Evolutionary conservation across 2,329 filamentous ascomycete genomes (phyloP).

Genomic region (Aureobasidium zeae): DNA sequence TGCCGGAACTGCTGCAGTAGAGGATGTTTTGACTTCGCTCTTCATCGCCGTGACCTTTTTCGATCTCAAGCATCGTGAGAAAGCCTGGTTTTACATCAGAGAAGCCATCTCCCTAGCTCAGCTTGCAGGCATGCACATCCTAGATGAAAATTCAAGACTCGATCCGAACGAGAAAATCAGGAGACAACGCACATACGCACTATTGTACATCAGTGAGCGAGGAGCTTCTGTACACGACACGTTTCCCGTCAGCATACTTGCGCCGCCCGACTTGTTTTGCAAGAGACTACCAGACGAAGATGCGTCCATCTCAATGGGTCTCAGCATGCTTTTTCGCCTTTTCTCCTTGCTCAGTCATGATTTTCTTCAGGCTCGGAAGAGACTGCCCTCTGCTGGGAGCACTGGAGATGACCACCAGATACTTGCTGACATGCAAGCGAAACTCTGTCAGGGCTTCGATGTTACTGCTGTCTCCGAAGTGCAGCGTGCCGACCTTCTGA

Average conservation of each 20-base stretch:
- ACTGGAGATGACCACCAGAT: not conserved
- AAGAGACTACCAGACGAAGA: constrained; percentile 17
- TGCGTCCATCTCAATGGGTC: constrained; percentile 13
- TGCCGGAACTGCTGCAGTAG: constrained; percentile 12
- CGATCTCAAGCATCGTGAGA: constrained; percentile 19
- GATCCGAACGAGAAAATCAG: constrained; percentile 7
- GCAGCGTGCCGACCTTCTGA: constrained; percentile 18
- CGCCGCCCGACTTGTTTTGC: constrained; percentile 5
- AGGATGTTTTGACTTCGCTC: constrained; percentile 17
- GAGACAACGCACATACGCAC: constrained; percentile 16
- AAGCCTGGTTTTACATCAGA: constrained; percentile 18
- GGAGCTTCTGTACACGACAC: constrained; percentile 18
- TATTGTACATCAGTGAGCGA: constrained; percentile 19
- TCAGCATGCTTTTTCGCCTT: constrained; percentile 16
- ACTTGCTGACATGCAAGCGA: not conserved
- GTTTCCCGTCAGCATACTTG: constrained; percentile 18
- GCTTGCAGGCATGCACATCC: not conserved
- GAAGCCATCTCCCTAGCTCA: constrained; percentile 19
- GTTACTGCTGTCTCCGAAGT: constrained; percentile 15
- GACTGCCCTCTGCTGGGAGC: not conserved
- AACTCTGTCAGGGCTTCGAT: constrained; percentile 11
- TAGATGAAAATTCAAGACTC: not conserved
- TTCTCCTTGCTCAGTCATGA: constrained; percentile 18
- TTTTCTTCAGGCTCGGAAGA: constrained; percentile 5
- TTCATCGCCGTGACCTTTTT: constrained; percentile 19